A percentile compares a stretch with the other conserved stretches of the same genome.
These are phyloP conservation scores for Paramecium pentaurelia DNA, from an alignment of 73 alveolate genomes.

Conservation along the genomic window DNA sequence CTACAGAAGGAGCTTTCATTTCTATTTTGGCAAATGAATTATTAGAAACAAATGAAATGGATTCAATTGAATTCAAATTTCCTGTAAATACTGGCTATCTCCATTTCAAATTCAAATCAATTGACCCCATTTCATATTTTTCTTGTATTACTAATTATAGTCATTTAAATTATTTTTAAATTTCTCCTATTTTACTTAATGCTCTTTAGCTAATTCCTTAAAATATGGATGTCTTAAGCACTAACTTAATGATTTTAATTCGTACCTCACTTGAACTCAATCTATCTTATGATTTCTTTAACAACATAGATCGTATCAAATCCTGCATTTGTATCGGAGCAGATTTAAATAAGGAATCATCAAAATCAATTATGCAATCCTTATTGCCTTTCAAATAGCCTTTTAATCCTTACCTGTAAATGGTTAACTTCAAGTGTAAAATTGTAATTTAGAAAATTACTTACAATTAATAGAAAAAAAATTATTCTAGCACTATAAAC, in stretches of 20 bases:
- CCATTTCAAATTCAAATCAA: not conserved
- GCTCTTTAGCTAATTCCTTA: not conserved
- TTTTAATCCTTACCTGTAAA: constrained; percentile 48
- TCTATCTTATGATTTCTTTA: not conserved
- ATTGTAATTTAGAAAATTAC: not conserved
- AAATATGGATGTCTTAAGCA: constrained; percentile 26
- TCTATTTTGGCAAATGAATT: not conserved
- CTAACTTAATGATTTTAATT: not conserved
- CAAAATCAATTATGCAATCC: constrained; percentile 33
- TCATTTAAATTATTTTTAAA: not conserved
- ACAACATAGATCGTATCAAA: not conserved
- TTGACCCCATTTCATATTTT: not conserved
- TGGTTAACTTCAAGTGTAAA: constrained; percentile 40
- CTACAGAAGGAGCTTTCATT: not conserved
- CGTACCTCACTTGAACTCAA: not conserved
- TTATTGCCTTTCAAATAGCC: constrained; percentile 26
- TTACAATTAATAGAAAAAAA: not conserved
- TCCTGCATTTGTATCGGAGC: not conserved
- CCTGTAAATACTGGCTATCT: constrained; percentile 3
- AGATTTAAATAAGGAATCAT: not conserved
- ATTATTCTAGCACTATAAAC: constrained; percentile 52
- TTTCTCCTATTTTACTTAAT: not conserved
- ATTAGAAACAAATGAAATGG: not conserved
- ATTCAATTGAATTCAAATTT: not conserved
- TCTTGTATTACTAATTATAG: not conserved